Evolutionary conservation across 805 yeast species (phyloP), one percentile per base, ranked within the genome.

Genomic region (Grigorovia jiainica): DNA sequence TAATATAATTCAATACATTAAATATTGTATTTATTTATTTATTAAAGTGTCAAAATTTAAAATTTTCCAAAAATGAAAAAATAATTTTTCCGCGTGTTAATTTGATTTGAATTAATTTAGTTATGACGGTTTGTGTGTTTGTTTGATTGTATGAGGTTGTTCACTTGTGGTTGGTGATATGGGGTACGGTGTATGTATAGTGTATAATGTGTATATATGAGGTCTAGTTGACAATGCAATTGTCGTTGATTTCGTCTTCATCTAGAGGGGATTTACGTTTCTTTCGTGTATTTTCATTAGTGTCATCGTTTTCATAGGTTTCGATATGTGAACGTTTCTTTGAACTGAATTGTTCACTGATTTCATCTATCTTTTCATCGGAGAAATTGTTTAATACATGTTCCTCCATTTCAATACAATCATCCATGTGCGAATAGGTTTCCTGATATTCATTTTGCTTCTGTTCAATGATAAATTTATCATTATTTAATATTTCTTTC

Each of bases 351-450:
- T 40, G 42, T 3, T 20, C 20, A 10, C 18, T 20, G 3, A 40
- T 37, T 23, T 23, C 29, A 8, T 30, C 25, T 6, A n/a, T 20
- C 3, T 27, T 19, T 10, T 30, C 36, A 15, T 16, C 48, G 27
- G 18, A 15, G 31, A 53, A 46, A 25, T 41, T 46, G 38, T 53
- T 52, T 23, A 55, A 42, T 0, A 53, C 57, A 25, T 49, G 54
- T 19, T 54, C 60, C 29, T 55, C 60, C 23, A 52, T 38, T 37
- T 47, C 54, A 1, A 48, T 42, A 27, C 49, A 46, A 36, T 52
- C 57, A 20, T 45, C 53, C 23, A 49, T 13, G n/a, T 44, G 38
- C 9, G 43, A 24, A 15, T 47, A 45, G 23, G 38, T 32, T 10
- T 23, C 41, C 11, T 39, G 37, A 17, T 48, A 46, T 36, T 49